A percentile compares a stretch with the other conserved stretches of the same genome.
phyloP scores from a whole-genome alignment of 176 grass and related monocot species.

The Phoenix dactylifera region DNA sequence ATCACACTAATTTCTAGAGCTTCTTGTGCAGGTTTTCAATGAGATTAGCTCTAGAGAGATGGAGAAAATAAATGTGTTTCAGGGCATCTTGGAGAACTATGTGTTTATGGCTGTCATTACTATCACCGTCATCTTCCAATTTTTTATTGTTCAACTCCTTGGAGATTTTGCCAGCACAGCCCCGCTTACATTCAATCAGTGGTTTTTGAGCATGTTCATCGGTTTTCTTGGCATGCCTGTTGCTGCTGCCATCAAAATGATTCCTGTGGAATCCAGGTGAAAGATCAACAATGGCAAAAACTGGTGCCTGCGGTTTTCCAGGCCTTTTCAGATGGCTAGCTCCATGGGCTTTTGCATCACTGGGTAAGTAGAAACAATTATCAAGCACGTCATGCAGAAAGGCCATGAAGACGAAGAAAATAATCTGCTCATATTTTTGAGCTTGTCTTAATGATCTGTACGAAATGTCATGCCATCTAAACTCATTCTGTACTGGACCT shows the following conservation, averaged over 20 bases:
- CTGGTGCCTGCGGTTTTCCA: too few relatives aligned
- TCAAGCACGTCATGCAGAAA: too few relatives aligned
- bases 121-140: constrained; percentile 52
- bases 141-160: constrained; percentile 84
- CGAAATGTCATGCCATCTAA: too few relatives aligned
- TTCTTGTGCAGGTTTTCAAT: constrained; percentile 57
- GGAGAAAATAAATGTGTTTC: constrained; percentile 69
- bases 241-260: constrained; percentile 58
- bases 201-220: constrained; percentile 43
- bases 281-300: not conserved
- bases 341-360: too few relatives aligned
- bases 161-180: constrained; percentile 68
- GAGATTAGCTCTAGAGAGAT: constrained; percentile 86
- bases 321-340: too few relatives aligned
- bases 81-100: constrained; percentile 50
- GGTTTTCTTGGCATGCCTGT: constrained; percentile 86
- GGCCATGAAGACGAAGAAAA: too few relatives aligned
- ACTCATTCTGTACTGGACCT: too few relatives aligned
- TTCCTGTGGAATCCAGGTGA: constrained; percentile 31
- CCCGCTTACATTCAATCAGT: constrained; percentile 44
- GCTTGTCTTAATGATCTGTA: too few relatives aligned
- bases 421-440: too few relatives aligned
- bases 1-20: not conserved
- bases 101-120: constrained; percentile 58
- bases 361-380: too few relatives aligned